phyloP scores from a whole-genome alignment of 192 early-diverging fungal genomes.

The Diversispora eburnea region DNA sequence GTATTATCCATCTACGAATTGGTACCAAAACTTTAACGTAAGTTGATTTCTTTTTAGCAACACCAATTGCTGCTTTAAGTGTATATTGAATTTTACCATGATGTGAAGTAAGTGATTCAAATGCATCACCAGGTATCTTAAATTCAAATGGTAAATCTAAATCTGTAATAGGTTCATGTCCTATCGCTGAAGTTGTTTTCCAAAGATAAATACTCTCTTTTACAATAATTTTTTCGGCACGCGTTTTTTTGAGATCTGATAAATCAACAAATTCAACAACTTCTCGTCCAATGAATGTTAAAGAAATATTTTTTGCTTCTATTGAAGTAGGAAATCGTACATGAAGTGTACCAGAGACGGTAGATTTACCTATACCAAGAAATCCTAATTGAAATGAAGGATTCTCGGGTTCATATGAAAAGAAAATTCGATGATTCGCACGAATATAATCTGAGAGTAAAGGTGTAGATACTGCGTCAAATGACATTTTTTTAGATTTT shows the following conservation, averaged over 20 bases:
- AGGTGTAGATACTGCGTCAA: conserved; percentile 5
- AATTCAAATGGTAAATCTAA: conserved; percentile 30
- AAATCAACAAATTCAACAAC: conserved; percentile 17
- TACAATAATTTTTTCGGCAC: conserved; percentile 23
- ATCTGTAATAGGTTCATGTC: conserved; percentile 26
- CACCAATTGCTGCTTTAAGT: neutral
- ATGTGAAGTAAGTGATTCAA: conserved; percentile 5
- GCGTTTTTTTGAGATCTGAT: conserved; percentile 4
- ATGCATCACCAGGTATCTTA: conserved; percentile 7
- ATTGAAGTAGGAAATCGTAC: conserved; percentile 18
- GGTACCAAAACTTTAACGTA: conserved; percentile 15
- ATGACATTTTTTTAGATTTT: neutral
- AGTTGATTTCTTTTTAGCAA: conserved; percentile 4
- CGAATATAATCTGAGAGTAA: conserved; percentile 11
- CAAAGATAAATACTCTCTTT: conserved; percentile 16
- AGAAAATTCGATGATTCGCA: conserved; percentile 10
- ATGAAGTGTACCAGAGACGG: conserved; percentile 24
- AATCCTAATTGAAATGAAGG: conserved; percentile 16
- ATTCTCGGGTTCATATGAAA: conserved; percentile 22
- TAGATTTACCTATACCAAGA: conserved; percentile 5
- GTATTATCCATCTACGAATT: conserved; percentile 3
- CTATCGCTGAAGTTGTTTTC: conserved; percentile 10
- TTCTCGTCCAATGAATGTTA: conserved; percentile 23
- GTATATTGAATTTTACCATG: conserved; percentile 21
- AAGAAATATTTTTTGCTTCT: conserved; percentile 14